Base-by-base conservation (phyloP, 164 flowering plant genomes). In the Chloranthus sessilifolius region DNA sequence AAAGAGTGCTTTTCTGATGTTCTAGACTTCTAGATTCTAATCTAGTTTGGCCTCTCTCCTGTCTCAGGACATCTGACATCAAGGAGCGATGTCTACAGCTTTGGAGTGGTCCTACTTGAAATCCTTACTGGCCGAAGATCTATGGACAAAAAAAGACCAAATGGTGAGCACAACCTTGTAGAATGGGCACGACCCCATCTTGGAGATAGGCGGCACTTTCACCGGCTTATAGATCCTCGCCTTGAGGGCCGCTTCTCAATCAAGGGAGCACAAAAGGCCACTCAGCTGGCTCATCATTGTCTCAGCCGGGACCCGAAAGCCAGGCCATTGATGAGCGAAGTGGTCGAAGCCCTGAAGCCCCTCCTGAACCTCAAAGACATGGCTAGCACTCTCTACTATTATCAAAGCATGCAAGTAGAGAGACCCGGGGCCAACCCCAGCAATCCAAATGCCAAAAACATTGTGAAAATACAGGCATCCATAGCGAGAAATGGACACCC, bases 381-480 rank as follows among this genome's bases (percentile, higher is more conserved):
- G 85, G 95, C 90, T 20, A 63, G 75, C 68, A 75, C 88, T 11
- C 81, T 85, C 5, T 75, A 70, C 52, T 70, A 73, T 55, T 79
- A 67, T 63, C 91, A 81, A 62, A 64, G 79, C 34, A 61, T 74
- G 76, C 82, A 72, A 62, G 70, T 73, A 3, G 81, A 76, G 14
- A 74, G 83, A 2, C 43, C 65, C 0, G 70, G 70, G 9, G 62
- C 83, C 9, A 77, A 78, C 33, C 53, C 36, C 63, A 74, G 60
- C 46, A 67, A 74, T 23, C 3, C 55, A 2, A 61, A 66, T 30
- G 30, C 64, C 10, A 68, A 60, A 64, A 74, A 59, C 44, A 81
- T 76, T 24, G 30, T 59, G 1, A 51, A 72, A 57, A 47, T 70
- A 28, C 81, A 58, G 19, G 75, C 47, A 28, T 62, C 64, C 26